Base-by-base conservation (phyloP, 192 early-diverging fungal species). In the Coemansia furcata region DNA sequence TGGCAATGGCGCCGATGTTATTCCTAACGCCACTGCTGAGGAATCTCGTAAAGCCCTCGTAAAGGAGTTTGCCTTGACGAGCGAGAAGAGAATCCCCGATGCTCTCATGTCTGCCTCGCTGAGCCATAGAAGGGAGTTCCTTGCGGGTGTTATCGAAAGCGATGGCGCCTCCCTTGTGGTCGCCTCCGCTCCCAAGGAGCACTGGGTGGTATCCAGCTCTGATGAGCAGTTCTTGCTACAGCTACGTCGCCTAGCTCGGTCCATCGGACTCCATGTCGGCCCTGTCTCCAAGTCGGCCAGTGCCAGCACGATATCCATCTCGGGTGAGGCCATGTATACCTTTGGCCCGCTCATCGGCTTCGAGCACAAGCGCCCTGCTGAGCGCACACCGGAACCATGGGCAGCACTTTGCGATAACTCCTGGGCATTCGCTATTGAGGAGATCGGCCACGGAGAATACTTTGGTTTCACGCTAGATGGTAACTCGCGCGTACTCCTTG, bases 391-490 rank as follows among this genome's bases (percentile, higher is more conserved):
- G 8, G 62, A 69, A 12, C 15, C 10, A 9, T 72, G 65, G 67
- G 29, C 19, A 32, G 30, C 42, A 37, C 50, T 47, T 40, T 23
- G 62, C 58, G 55, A 49, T 35, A 72, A 65, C 59, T 62, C 66
- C 32, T 86, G 82, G 85, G 10, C 54, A 36, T 85, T 86, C 47
- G 26, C 29, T 4, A 61, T 86, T 19, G 73, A 76, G 65, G 62
- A 62, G 43, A 49, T 80, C 15, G 77, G 74, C 0, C 37, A 64
- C 6, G 83, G 68, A 33, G 77, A 74, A 43, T 86, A 86, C 78
- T 86, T 74, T 78, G 85, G 85, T 15, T 86, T 86, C 43, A 74
- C 74, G 40, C 77, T 87, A 11, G 78, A 84, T 62, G 83, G 84
- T 61, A 87, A 87, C 79, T 85, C 81, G 58, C 80, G 83, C 12